Evolutionary conservation across 805 yeast genomes (phyloP), one percentile per base, ranked within the genome.

Genomic region (Metschnikowia noctiluminum): DNA sequence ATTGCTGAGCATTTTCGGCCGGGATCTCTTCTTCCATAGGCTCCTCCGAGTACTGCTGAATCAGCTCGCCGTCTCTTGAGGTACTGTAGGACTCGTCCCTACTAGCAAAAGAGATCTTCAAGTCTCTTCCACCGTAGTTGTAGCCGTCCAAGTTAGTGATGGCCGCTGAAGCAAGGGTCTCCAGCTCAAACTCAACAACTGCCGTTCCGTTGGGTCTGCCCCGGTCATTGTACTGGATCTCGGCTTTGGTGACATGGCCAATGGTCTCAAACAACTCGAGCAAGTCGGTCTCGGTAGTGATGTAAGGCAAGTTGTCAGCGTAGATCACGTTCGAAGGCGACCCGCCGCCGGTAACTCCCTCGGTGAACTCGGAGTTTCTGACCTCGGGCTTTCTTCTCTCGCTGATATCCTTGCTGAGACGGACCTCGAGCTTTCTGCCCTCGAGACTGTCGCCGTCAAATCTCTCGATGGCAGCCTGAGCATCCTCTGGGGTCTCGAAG

Each of bases 231-330:
- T 66, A 79, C 64, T 83, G 88, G 52, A 92, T 75, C 64, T 89
- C 96, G 16, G 97, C 96, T 38, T 77, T 77, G 37, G 68, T 72
- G 14, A 92, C 89, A 42, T 78, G 71, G 21, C 96, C 96, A 46
- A 90, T 80, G 35, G 92, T 85, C 63, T 85, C 92, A 64, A 91
- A 91, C 50, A 92, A 76, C 56, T 91, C 97, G 55, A 75, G 80
- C 55, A 92, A 77, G 67, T 92, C 97, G 49, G 85, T 83, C 56
- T 84, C 83, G 31, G 89, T 81, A n/a, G 97, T 91, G 45, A 90
- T 85, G 76, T 81, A 89, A 30, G 98, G 98, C 62, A 92, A 73
- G 71, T 92, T 92, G 40, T 76, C 77, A 21, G 87, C 90, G 62
- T 70, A 86, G 40, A 92, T 78, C 14, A 67, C 65, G 49, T 61